These are phyloP conservation scores for Solanum gandarillasii DNA, from an alignment of 257 asterid genomes.

Conservation along the genomic window DNA sequence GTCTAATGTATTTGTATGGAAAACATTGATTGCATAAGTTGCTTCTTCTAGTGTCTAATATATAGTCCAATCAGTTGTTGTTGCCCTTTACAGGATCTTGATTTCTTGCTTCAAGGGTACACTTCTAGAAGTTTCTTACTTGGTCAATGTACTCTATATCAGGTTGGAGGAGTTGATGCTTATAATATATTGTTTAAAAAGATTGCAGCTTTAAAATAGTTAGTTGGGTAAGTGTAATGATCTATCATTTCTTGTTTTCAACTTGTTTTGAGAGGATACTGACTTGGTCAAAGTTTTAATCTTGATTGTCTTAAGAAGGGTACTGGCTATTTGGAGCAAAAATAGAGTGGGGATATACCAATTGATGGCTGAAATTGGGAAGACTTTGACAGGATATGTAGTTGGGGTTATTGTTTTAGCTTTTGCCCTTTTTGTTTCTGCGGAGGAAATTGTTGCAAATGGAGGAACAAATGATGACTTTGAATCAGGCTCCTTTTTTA, in stretches of 20 bases:
- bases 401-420: constrained; percentile 17
- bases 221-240: neutral
- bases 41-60: neutral
- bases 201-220: neutral
- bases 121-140: neutral
- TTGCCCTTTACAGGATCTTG: neutral
- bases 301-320: neutral
- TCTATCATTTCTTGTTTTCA: neutral
- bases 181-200: neutral
- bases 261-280: neutral
- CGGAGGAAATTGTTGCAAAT: constrained; percentile 22
- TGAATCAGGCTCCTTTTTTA: constrained; percentile 16
- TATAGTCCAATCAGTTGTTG: neutral
- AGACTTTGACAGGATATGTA: neutral
- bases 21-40: neutral
- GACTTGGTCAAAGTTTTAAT: neutral
- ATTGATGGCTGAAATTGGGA: constrained; percentile 38
- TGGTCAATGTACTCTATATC: neutral
- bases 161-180: neutral
- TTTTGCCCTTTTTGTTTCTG: constrained; percentile 24
- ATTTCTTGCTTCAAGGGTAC: neutral
- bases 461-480: constrained; percentile 6
- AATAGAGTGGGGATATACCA: neutral
- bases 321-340: neutral
- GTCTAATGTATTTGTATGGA: neutral